A percentile compares a stretch with the other conserved stretches of the same genome.
Evolutionary conservation across 345 rosid species (phyloP).

Genomic region (Eucalyptus erythrocorys): DNA sequence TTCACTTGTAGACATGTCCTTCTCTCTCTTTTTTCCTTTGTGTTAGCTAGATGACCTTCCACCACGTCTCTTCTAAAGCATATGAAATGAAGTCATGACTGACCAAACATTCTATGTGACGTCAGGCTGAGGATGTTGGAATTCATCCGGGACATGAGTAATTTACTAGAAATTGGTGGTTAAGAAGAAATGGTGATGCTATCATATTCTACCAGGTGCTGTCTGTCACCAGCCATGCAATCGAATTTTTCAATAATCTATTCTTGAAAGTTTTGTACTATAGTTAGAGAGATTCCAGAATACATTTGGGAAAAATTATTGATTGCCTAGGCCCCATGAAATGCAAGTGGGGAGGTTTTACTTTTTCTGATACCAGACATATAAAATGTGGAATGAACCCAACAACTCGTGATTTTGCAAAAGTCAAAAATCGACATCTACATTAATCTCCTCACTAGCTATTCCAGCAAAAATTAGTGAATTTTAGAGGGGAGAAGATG

Average conservation of each 20-base stretch:
- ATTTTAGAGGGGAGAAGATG: neutral
- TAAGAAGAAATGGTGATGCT: neutral
- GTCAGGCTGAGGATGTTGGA: neutral
- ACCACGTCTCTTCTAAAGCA: neutral
- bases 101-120: neutral
- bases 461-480: neutral
- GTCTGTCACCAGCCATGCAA: neutral
- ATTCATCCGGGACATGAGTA: neutral
- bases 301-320: neutral
- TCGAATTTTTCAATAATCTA: neutral
- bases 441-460: neutral
- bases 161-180: neutral
- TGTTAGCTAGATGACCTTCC: neutral
- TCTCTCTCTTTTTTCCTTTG: neutral
- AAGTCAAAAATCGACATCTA: neutral
- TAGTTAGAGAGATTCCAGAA: neutral
- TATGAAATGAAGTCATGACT: neutral
- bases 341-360: neutral
- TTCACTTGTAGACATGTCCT: too few species aligned
- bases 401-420: neutral
- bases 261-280: too few species aligned
- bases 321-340: neutral
- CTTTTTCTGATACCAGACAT: neutral
- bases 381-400: neutral
- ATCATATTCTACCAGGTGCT: neutral